Conservation (phyloP, 1,284 basidiomycete species). For the Ceratobasidium sp. region DNA sequence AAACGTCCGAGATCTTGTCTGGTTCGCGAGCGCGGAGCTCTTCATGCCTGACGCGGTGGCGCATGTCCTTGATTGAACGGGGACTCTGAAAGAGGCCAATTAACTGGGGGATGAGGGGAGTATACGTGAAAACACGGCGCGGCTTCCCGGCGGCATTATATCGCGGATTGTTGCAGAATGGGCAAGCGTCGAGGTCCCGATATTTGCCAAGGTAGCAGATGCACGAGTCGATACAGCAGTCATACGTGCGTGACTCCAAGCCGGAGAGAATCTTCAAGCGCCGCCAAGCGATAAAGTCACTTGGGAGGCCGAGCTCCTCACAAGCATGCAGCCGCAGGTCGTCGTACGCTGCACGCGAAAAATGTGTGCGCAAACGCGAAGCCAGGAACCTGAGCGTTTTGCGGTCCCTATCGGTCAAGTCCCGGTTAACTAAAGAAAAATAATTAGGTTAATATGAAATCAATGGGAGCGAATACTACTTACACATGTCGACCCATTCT, state of each 20-base stretch:
- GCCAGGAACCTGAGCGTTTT: neutral
- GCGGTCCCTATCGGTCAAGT: neutral
- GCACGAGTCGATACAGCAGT: slow-evolving; percentile 40
- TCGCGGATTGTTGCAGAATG: slow-evolving; percentile 53
- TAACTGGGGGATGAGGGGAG: slow-evolving; percentile 59
- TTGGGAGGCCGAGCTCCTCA: slow-evolving; percentile 20
- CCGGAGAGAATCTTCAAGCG: slow-evolving; percentile 25
- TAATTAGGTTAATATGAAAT: neutral
- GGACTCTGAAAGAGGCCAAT: slow-evolving; percentile 52
- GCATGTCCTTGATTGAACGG: slow-evolving; percentile 49
- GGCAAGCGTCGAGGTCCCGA: neutral
- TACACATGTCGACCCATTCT: slow-evolving; percentile 14
- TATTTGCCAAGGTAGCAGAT: slow-evolving; percentile 37
- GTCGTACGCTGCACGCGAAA: slow-evolving; percentile 7
- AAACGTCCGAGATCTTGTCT: slow-evolving; percentile 42
- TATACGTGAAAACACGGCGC: slow-evolving; percentile 54
- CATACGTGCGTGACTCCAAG: slow-evolving; percentile 16
- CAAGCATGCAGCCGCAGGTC: slow-evolving; percentile 16
- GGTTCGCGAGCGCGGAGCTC: neutral
- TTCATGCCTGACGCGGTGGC: slow-evolving; percentile 51
- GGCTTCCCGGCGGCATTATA: slow-evolving; percentile 52
- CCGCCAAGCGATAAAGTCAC: slow-evolving; percentile 37
- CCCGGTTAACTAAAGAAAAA: neutral
- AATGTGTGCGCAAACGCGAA: slow-evolving; percentile 25
- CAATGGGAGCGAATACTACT: slow-evolving; percentile 21